Base-by-base conservation (phyloP, 148 eudicot species). In the Pharnaceum exiguum region DNA sequence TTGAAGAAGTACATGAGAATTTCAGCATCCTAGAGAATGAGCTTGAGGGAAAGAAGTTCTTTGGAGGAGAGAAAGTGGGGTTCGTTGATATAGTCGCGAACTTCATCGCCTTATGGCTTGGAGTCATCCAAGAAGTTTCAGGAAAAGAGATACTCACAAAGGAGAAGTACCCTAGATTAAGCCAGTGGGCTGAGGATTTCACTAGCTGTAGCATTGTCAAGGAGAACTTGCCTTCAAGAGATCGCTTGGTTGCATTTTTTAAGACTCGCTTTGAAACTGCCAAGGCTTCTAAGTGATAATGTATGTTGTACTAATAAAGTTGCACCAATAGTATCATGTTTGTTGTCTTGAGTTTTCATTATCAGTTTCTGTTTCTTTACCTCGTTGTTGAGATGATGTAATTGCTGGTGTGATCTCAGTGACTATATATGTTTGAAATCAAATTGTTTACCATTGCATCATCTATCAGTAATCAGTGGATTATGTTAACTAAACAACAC, bases 11-110 rank as follows among this genome's bases (percentile, higher is more conserved):
- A 16, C 15, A 5, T 17, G 65, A 44, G 36, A 15, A 21, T 17
- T 51, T 71, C 15, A 36, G n/a, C 35, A 50, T 46, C 26, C 52
- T 71, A 3, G 70, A 64, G 18, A 49, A 63, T 26, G 63, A 62
- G 59, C 62, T 70, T 1, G 26, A 47, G 40, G 68, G 52, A 36
- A 71, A 71, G 45, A 63, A 58, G 24, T 63, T 38, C 54, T 71
- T 71, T 30, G 74, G 68, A 10, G 69, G 73, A 2, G 55, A 60
- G 9, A 37, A 10, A 0, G 54, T 69, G 25, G 67, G 73, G 13
- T 35, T 63, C 2, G 70, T 59, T n/a, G 75, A 71, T 32, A 58
- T 64, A 35, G 48, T 40, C 22, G 75, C 49, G 2, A 37, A 46
- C 46, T 57, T 59, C 60, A n/a, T 64, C 2, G 64, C 31, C 5